Conservation (phyloP, 139 green algal species). For the Desmodesmus armatus region DNA sequence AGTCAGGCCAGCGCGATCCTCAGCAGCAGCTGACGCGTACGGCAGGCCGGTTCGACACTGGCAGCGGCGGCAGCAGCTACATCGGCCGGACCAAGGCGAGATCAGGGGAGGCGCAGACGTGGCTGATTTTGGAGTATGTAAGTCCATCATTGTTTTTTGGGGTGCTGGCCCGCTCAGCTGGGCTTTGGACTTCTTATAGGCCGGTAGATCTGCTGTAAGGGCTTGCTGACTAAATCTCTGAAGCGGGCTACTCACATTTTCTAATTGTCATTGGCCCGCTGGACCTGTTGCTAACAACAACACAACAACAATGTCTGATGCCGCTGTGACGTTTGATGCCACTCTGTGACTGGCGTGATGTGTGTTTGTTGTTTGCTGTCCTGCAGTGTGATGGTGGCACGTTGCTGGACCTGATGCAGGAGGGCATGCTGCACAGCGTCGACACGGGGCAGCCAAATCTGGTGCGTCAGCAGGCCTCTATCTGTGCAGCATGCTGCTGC, state of each 20-base stretch:
- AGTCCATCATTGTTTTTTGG: neutral
- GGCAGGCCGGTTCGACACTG: neutral
- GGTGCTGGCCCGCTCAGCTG: no score
- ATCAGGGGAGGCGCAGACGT: slow-evolving; percentile 27
- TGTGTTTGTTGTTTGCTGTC: no score
- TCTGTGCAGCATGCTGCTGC: neutral
- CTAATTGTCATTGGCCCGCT: no score
- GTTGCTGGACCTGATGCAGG: slow-evolving; percentile 23
- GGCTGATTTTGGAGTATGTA: slow-evolving; percentile 30
- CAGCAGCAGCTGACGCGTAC: neutral
- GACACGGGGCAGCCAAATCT: neutral
- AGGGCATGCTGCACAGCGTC: neutral
- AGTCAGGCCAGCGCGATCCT: no score
- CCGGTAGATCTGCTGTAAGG: no score
- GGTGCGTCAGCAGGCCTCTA: neutral
- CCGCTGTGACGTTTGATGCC: no score
- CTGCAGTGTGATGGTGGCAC: neutral
- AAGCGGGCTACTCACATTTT: no score
- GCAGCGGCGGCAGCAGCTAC: neutral
- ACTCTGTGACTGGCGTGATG: no score
- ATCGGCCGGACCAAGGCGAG: neutral
- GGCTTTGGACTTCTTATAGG: no score
- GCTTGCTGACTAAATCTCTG: no score
- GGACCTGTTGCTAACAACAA: no score
- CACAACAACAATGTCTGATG: no score